phyloP scores from a whole-genome alignment of 306 rosid species.

The Prunus mira region DNA sequence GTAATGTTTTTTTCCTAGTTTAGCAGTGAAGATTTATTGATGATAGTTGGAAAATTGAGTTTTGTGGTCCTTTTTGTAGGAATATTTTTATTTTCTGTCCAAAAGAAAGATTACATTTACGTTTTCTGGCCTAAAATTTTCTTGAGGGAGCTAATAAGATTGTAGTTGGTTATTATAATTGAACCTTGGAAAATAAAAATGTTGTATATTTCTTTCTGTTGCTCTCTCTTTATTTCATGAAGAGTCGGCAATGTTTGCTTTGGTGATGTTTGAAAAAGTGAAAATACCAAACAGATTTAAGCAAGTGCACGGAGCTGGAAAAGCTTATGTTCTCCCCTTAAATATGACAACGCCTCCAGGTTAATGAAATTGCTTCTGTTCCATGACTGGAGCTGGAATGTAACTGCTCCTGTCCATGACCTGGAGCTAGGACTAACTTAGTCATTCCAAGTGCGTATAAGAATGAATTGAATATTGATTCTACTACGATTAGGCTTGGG shows the following conservation, averaged over 20 bases:
- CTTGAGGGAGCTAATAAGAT: background rate
- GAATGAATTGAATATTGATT: background rate
- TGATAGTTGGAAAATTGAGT: background rate
- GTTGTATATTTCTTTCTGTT: background rate
- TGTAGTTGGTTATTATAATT: background rate
- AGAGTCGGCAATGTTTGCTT: background rate
- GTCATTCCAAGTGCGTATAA: background rate
- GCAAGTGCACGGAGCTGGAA: background rate
- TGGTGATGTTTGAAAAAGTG: background rate
- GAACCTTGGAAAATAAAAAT: background rate
- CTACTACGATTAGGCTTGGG: background rate
- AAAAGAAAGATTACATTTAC: too few species aligned
- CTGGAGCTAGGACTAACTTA: background rate
- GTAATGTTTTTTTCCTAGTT: background rate
- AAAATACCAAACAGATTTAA: background rate
- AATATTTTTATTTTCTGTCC: background rate
- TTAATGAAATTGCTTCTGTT: background rate
- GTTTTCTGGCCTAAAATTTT: too few species aligned
- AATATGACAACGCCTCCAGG: too few species aligned
- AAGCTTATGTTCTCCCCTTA: background rate
- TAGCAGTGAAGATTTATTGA: background rate
- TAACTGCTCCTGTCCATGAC: background rate
- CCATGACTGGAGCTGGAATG: background rate
- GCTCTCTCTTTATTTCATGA: background rate
- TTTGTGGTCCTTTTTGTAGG: background rate